phyloP scores from a whole-genome alignment of 164 flowering plant species.

The Brasenia schreberi region DNA sequence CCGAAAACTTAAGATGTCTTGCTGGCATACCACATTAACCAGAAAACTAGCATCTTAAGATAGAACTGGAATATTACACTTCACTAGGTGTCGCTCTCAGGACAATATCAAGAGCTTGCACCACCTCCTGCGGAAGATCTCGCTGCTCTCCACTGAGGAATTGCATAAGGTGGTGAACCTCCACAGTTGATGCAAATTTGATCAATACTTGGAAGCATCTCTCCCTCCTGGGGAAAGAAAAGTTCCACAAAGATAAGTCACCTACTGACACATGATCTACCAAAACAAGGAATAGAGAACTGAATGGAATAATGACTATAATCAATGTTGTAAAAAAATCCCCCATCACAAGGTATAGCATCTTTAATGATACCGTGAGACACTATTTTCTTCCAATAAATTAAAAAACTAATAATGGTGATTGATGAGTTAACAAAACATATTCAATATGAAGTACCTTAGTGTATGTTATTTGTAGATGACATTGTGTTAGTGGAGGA shows the following conservation, averaged over 20 bases:
- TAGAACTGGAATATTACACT: not conserved
- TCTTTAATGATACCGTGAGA: no score
- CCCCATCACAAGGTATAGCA: no score
- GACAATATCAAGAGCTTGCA: constrained; percentile 1
- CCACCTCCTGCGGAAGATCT: not conserved
- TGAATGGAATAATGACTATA: no score
- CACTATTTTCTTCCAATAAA: no score
- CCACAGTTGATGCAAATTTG: not conserved
- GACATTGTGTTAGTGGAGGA: no score
- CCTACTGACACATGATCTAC: no score
- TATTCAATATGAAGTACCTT: no score
- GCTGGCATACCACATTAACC: not conserved
- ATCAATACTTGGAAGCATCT: not conserved
- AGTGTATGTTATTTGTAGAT: no score
- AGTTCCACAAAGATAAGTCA: not conserved
- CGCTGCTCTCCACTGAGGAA: not conserved
- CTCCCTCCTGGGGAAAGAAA: not conserved
- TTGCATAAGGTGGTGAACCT: not conserved
- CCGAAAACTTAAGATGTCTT: not conserved
- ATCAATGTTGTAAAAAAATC: no score
- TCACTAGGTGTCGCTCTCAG: not conserved
- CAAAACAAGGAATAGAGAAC: no score
- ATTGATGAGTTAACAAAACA: no score
- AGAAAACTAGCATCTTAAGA: not conserved
- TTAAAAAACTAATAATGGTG: no score